Evolutionary conservation across 768 basidiomycete species (phyloP).

Genomic region (Saitozyma sp.): DNA sequence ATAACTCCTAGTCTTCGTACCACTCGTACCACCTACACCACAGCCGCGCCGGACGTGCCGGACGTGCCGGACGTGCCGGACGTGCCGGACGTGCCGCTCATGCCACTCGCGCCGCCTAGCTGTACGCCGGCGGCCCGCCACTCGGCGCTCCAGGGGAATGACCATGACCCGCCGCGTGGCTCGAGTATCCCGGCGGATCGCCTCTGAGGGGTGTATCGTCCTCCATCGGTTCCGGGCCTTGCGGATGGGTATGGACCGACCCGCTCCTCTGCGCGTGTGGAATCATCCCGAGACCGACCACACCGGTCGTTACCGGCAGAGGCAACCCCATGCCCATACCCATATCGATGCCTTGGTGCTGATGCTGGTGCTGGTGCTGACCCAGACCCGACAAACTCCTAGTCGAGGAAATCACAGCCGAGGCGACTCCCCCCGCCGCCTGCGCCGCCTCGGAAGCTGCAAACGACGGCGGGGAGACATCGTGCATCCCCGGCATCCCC

Average conservation of each 20-base stretch:
- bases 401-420: not conserved
- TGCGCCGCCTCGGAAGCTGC: slow-evolving; percentile 44
- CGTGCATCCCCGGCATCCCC: not conserved
- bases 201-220: slow-evolving; percentile 2
- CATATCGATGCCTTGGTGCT: not conserved
- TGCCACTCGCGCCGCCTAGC: slow-evolving; percentile 8
- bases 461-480: slow-evolving; percentile 31
- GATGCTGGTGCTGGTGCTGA: not conserved
- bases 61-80: too few species aligned
- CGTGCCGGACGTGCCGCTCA: too few species aligned
- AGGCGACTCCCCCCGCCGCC: slow-evolving; percentile 13
- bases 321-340: too few species aligned
- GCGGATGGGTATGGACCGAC: too few species aligned
- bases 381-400: not conserved
- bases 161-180: not conserved
- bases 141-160: not conserved
- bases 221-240: too few species aligned
- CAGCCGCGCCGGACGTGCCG: too few species aligned
- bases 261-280: too few species aligned
- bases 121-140: slow-evolving; percentile 25
- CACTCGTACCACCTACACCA: too few species aligned
- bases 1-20: too few species aligned
- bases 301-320: too few species aligned
- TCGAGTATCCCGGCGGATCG: slow-evolving; percentile 24
- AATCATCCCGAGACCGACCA: too few species aligned